Conservation (phyloP, 2,329 filamentous ascomycete genomes). For the Aureobasidium mangrovei region DNA sequence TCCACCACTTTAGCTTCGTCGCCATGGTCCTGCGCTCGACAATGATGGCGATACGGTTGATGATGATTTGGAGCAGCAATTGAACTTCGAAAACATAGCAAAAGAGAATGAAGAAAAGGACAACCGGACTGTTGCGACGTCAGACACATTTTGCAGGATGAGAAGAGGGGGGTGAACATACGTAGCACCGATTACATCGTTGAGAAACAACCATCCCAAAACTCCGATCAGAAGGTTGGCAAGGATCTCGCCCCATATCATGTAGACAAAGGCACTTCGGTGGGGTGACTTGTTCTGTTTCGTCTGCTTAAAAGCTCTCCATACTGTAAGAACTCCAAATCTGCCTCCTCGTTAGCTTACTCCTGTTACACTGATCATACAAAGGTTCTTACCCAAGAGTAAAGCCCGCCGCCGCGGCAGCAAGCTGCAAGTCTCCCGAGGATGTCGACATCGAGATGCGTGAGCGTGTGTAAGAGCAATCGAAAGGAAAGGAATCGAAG, state of each 20-base stretch:
- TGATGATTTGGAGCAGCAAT: constrained; percentile 30
- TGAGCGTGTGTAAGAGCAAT: background rate
- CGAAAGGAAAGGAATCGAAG: background rate
- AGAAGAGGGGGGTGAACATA: background rate
- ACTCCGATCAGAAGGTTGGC: constrained; percentile 37
- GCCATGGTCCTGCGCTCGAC: constrained; percentile 18
- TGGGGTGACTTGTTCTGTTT: constrained; percentile 5
- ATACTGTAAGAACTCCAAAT: constrained; percentile 34
- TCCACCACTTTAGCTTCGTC: constrained; percentile 29
- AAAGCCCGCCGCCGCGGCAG: constrained; percentile 25
- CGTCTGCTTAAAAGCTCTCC: constrained; percentile 33
- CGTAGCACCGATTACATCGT: constrained; percentile 3
- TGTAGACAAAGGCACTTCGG: constrained; percentile 26
- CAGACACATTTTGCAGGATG: background rate
- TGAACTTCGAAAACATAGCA: constrained; percentile 16
- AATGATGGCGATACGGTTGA: constrained; percentile 28
- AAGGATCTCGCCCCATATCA: constrained; percentile 41
- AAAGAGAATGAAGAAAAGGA: constrained; percentile 22
- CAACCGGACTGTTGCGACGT: background rate
- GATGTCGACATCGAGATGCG: constrained; percentile 1
- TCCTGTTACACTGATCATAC: too few species aligned
- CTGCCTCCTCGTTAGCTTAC: background rate
- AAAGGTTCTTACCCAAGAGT: constrained; percentile 26
- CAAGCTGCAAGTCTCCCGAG: constrained; percentile 14
- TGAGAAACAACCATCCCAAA: constrained; percentile 26